Evolutionary conservation across 306 rosid species (phyloP), one percentile per base, ranked within the genome.

Genomic region (Vigna hirtella): DNA sequence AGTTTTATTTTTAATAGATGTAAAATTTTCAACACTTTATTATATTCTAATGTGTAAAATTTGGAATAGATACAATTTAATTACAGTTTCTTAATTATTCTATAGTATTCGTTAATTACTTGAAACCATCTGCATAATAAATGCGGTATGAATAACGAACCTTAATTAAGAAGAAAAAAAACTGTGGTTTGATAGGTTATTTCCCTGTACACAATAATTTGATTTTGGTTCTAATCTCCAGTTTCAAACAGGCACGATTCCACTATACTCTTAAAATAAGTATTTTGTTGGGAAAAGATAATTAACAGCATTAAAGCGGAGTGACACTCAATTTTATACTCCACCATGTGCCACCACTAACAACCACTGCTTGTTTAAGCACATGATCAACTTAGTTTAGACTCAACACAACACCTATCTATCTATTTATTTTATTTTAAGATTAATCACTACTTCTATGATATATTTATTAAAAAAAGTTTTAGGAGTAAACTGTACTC

Each of bases 191-290:
- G 38, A 36, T 36, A 36, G 7, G 9, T 36, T 7, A 36, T 36
- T 36, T 36, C 42, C 42, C 42, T 36, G 7, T 6, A 36, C 9
- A 36, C 2, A 36, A 36, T 36, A 1, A 36, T 1, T 36, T 36
- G 1, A 0, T 6, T 36, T 36, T 6, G 34, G 34, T 36, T 36
- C 9, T 36, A 36, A 36, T 6, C 42, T 36, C 42, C 9, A 42
- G 28, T 50, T 62, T 76, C 61, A 76, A 70, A 45, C 68, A 28
- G 32, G 14, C 63, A 42, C 63, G 85, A 76, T 51, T 61, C 79
- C 69, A 82, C 78, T 76, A n/a, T 76, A 47, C 2, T n/a, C 70
- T 61, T 82, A 70, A 77, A 77, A 76, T 61, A 82, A 76, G 24
- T 4, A 63, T 42, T 82, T 55, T 70, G 45, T 63, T 34, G 69